Evolutionary conservation across 2,329 filamentous ascomycete genomes (phyloP).

Genomic region (Curvularia verruculosa): DNA sequence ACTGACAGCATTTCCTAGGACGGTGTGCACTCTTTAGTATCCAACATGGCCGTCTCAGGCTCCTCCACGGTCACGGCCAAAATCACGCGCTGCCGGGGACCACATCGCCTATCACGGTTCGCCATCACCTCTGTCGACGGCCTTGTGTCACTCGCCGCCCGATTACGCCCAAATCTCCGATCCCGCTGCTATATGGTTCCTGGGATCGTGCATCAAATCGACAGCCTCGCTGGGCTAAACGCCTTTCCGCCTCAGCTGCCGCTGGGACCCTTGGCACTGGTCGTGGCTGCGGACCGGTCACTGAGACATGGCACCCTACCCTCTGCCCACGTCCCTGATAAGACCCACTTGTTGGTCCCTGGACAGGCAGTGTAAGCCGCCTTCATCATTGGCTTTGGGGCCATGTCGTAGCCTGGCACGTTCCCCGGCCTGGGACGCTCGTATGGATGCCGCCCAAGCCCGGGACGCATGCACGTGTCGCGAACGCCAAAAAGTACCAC

Average conservation of each 20-base stretch:
- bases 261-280: not conserved
- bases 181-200: constrained; percentile 2
- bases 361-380: not conserved
- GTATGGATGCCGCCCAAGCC: constrained; percentile 2
- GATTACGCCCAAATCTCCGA: constrained; percentile 2
- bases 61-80: not conserved
- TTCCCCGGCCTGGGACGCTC: not conserved
- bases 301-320: not conserved
- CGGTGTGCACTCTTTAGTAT: constrained; percentile 4
- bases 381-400: not conserved
- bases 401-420: not conserved
- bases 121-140: not conserved
- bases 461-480: not conserved
- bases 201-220: not conserved
- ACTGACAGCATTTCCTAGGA: not conserved
- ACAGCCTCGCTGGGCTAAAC: not conserved
- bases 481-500: not conserved
- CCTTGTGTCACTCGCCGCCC: not conserved
- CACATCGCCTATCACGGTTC: not conserved
- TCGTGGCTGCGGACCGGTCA: not conserved
- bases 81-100: not conserved
- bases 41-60: not conserved
- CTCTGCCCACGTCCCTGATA: not conserved
- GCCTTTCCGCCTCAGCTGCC: not conserved
- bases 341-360: not conserved